Evolutionary conservation across 768 basidiomycete species (phyloP).

Genomic region (Tricholoma saponaceum): DNA sequence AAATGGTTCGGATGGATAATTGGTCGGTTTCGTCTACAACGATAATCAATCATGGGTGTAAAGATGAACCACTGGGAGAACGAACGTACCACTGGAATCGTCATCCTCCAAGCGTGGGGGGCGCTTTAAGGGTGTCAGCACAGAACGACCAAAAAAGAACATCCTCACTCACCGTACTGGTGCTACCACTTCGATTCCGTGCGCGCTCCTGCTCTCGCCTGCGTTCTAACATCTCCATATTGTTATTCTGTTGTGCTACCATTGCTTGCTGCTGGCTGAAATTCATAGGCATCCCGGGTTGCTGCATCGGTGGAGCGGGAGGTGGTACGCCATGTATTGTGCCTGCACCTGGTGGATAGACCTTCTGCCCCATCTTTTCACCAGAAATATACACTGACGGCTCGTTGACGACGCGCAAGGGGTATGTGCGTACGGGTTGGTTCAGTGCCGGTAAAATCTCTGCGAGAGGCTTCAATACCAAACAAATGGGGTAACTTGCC

Average conservation of each 20-base stretch:
- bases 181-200: slow-evolving; percentile 41
- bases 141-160: not conserved
- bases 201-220: slow-evolving; percentile 57
- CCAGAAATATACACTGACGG: slow-evolving; percentile 68
- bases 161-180: slow-evolving; percentile 32
- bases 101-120: slow-evolving; percentile 47
- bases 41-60: not conserved
- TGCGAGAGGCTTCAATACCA: slow-evolving; percentile 23
- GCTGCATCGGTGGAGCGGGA: slow-evolving; percentile 25
- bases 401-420: slow-evolving; percentile 63
- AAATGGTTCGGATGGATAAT: slow-evolving; percentile 70
- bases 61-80: too few relatives aligned
- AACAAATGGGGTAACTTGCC: slow-evolving; percentile 7
- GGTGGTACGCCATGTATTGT: slow-evolving; percentile 25
- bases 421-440: slow-evolving; percentile 67
- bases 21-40: slow-evolving; percentile 57
- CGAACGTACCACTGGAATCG: slow-evolving; percentile 56
- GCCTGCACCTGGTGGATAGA: slow-evolving; percentile 32
- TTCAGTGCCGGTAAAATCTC: slow-evolving; percentile 58
- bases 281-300: slow-evolving; percentile 28
- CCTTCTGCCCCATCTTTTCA: slow-evolving; percentile 71
- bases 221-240: slow-evolving; percentile 70
- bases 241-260: slow-evolving; percentile 68
- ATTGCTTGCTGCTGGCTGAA: slow-evolving; percentile 55
- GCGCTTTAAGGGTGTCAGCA: slow-evolving; percentile 21